Evolutionary conservation across 192 early-diverging fungal species (phyloP).

Genomic region (Geranomyces variabilis): DNA sequence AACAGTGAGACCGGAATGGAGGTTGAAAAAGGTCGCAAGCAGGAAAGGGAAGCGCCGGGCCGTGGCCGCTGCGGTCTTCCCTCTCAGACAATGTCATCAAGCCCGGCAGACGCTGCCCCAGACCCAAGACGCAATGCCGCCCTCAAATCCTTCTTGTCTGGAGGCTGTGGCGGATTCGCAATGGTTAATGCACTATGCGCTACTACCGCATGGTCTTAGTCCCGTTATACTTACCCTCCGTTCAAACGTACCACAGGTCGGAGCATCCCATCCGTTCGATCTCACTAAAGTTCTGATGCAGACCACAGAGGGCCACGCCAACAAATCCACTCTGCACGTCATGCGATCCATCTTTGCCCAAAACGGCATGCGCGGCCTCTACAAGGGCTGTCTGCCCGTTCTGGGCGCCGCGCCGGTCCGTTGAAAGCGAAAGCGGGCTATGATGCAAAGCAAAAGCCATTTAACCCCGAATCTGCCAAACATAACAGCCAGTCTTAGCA

Average conservation of each 20-base stretch:
- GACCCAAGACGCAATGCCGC: conserved; percentile 8
- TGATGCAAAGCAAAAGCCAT: no score
- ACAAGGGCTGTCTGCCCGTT: conserved; percentile 90
- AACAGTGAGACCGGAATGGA: no score
- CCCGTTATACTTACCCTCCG: no score
- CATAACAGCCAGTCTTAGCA: conserved; percentile 30
- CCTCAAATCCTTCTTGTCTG: conserved; percentile 85
- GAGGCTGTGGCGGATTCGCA: conserved; percentile 83
- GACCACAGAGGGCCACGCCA: conserved; percentile 60
- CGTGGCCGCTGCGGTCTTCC: no score
- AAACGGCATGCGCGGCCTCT: conserved; percentile 87
- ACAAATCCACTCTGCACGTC: conserved; percentile 68
- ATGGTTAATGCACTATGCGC: conserved; percentile 49
- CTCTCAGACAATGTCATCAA: no score
- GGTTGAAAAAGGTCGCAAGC: no score
- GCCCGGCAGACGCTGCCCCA: no score
- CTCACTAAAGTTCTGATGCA: conserved; percentile 92
- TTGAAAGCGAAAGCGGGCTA: neutral
- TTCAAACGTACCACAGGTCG: conserved; percentile 16
- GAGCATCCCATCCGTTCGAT: conserved; percentile 77
- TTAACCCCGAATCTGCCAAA: no score
- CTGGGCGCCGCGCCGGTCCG: conserved; percentile 81
- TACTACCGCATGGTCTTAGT: no score
- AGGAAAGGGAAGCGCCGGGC: no score
- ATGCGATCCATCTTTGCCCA: conserved; percentile 74